These are phyloP conservation scores for Russula griseocarnosa DNA, from an alignment of 768 basidiomycete species.

Conservation along the genomic window DNA sequence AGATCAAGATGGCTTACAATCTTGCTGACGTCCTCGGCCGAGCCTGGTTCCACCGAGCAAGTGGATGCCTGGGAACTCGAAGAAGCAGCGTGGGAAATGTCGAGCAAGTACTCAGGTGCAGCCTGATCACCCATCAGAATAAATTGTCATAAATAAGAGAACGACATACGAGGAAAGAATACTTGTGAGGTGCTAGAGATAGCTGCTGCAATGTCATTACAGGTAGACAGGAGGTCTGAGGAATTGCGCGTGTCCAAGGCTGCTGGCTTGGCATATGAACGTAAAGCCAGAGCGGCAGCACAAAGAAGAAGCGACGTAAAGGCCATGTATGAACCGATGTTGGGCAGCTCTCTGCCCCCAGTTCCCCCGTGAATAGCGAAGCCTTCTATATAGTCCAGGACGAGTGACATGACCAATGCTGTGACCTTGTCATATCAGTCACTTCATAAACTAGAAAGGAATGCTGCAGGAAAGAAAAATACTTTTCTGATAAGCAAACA, in stretches of 20 bases:
- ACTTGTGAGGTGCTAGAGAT: constrained; percentile 7
- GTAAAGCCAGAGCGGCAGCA: not conserved
- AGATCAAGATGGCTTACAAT: constrained; percentile 22
- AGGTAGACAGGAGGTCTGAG: not conserved
- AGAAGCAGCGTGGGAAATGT: constrained; percentile 2
- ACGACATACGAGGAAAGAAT: constrained; percentile 1
- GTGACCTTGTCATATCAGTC: too few species aligned
- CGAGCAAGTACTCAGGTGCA: constrained; percentile 14
- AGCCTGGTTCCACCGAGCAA: constrained; percentile 28
- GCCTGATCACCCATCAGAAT: constrained; percentile 1
- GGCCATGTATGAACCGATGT: not conserved
- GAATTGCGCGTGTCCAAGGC: not conserved
- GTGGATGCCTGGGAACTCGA: constrained; percentile 17
- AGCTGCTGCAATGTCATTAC: not conserved
- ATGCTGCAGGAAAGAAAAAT: too few species aligned
- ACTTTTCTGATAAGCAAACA: too few species aligned
- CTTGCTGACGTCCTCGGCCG: constrained; percentile 22
- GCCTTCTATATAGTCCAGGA: not conserved
- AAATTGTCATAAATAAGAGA: not conserved
- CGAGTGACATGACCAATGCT: too few species aligned
- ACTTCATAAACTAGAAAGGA: too few species aligned
- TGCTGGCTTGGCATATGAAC: not conserved
- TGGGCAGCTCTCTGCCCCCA: not conserved
- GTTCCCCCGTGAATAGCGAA: not conserved
- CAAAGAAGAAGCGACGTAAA: not conserved